Percentiles rank a stretch among this genome's conserved stretches.
Evolutionary conservation across 202 grass and related monocot genomes (phyloP).

Genomic region (Carex sylvatica): DNA sequence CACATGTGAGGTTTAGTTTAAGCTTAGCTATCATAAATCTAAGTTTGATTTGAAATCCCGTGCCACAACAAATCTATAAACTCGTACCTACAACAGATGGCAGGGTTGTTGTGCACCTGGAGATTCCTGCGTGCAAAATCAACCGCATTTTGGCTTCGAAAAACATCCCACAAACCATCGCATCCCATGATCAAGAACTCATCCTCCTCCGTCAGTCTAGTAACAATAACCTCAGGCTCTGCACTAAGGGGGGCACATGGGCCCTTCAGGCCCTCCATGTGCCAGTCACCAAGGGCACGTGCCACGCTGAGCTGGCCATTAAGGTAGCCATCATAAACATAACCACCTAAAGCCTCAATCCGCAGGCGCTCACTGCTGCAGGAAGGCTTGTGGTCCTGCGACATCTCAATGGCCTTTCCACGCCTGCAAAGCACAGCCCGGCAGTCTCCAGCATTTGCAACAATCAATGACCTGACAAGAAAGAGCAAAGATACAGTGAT

Average conservation of each 20-base stretch:
- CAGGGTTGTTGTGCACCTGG: slow-evolving; percentile 80
- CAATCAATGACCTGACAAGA: slow-evolving; percentile 66
- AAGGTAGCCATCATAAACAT: slow-evolving; percentile 75
- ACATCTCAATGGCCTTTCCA: slow-evolving; percentile 82
- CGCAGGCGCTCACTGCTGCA: slow-evolving; percentile 60
- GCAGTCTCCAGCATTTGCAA: slow-evolving; percentile 96
- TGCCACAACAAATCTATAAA: background rate
- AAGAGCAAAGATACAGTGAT: slow-evolving; percentile 20
- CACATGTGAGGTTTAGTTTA: background rate
- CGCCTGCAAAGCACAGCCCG: slow-evolving; percentile 81
- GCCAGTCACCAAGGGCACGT: slow-evolving; percentile 88
- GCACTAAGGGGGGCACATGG: slow-evolving; percentile 59
- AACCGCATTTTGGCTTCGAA: slow-evolving; percentile 82
- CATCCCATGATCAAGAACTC: slow-evolving; percentile 94
- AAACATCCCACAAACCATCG: slow-evolving; percentile 97
- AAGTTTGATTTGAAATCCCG: background rate
- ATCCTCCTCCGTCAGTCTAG: slow-evolving; percentile 65
- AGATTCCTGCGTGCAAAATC: slow-evolving; percentile 89
- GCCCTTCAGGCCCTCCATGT: slow-evolving; percentile 86
- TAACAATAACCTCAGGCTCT: slow-evolving; percentile 69
- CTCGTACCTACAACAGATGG: slow-evolving; percentile 47
- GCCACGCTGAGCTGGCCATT: slow-evolving; percentile 84
- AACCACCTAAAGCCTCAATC: slow-evolving; percentile 74
- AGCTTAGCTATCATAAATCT: slow-evolving; percentile 2
- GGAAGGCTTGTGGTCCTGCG: slow-evolving; percentile 77